These are phyloP conservation scores for Bothriochloa decipiens DNA, from an alignment of 176 grass and related monocot species.

Conservation along the genomic window DNA sequence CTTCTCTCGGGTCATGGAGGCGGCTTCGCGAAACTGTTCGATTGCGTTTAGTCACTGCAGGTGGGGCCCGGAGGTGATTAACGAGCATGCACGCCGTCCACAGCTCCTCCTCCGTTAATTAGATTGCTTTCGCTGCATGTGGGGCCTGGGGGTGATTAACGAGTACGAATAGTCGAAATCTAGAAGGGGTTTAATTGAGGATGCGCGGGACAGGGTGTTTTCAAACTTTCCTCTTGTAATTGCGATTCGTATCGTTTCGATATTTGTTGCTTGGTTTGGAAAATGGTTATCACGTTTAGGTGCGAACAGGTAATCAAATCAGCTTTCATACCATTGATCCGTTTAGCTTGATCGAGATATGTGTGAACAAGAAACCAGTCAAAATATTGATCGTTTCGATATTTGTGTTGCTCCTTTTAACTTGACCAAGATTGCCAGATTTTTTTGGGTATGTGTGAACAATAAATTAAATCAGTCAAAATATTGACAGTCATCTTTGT, in stretches of 20 bases:
- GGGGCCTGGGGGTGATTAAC: conserved; percentile 6
- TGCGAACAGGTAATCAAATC: neutral
- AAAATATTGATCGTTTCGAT: neutral
- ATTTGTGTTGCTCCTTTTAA: neutral
- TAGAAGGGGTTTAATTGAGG: conserved; percentile 23
- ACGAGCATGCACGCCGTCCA: neutral
- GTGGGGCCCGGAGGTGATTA: conserved; percentile 19
- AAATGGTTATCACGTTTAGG: conserved; percentile 5
- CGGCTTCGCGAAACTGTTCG: conserved; percentile 27
- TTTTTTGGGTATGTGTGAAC: too few relatives aligned
- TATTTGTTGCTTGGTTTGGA: conserved; percentile 6
- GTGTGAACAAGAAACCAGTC: neutral
- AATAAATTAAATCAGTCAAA: neutral
- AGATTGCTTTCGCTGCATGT: conserved; percentile 27
- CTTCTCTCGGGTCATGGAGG: neutral
- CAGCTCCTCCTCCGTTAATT: neutral
- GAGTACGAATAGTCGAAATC: neutral
- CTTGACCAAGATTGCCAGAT: neutral
- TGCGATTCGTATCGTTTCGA: neutral
- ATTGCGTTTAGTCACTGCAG: neutral
- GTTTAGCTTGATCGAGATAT: neutral
- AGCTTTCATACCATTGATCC: neutral
- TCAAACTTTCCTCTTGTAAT: conserved; percentile 2
- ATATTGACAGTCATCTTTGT: neutral
- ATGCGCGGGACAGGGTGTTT: neutral